Evolutionary conservation across 768 basidiomycete species (phyloP).

Genomic region (Rhizopogon sp.): DNA sequence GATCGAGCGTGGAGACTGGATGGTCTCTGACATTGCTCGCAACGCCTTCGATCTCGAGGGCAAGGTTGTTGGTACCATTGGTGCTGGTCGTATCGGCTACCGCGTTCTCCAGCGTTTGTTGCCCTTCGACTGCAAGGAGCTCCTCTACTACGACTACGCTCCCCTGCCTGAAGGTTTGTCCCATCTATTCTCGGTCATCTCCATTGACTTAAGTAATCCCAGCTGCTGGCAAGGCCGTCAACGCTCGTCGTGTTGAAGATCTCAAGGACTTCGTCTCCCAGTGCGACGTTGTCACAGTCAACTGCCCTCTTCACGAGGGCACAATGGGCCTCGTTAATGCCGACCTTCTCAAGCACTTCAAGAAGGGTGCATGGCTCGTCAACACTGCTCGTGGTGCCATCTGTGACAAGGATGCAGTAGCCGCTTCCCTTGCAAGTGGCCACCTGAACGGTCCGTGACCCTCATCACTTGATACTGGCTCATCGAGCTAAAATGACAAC

Average conservation of each 20-base stretch:
- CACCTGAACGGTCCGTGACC: conserved; percentile 51
- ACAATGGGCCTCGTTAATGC: conserved; percentile 77
- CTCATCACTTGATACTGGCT: not conserved
- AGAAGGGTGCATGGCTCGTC: conserved; percentile 89
- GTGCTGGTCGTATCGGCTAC: conserved; percentile 80
- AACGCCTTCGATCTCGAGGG: conserved; percentile 86
- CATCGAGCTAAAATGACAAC: not conserved
- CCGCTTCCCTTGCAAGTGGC: conserved; percentile 69
- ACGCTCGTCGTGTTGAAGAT: conserved; percentile 71
- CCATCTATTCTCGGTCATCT: not conserved
- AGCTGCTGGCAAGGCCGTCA: conserved; percentile 64
- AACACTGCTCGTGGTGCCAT: conserved; percentile 94
- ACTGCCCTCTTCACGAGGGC: conserved; percentile 84
- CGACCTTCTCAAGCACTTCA: conserved; percentile 82
- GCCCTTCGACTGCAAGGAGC: conserved; percentile 86
- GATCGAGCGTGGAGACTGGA: conserved; percentile 84
- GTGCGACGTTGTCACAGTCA: conserved; percentile 83
- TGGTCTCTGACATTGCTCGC: conserved; percentile 77
- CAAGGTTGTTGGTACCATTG: conserved; percentile 91
- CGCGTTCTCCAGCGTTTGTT: conserved; percentile 75
- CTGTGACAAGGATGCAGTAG: conserved; percentile 79
- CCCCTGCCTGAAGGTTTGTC: conserved; percentile 55
- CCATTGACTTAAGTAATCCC: not conserved
- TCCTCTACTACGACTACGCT: conserved; percentile 86
- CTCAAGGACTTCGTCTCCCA: conserved; percentile 57